phyloP scores from a whole-genome alignment of 306 rosid genomes.

The Medicago arabica region DNA sequence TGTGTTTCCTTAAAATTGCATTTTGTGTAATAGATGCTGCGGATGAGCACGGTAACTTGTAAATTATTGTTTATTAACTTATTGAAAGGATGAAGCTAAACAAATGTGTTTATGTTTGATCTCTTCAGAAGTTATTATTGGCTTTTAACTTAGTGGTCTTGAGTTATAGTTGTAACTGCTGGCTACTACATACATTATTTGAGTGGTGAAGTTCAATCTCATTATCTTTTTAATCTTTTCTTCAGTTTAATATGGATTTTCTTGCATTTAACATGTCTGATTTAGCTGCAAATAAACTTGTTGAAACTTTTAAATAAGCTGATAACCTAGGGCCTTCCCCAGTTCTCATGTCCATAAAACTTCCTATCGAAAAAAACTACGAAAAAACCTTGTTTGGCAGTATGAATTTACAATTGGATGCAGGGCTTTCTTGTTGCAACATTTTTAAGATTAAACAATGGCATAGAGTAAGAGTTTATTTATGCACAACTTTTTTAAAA shows the following conservation, averaged over 20 bases:
- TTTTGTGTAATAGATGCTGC: not conserved
- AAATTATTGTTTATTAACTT: not conserved
- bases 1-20: not conserved
- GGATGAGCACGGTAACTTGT: not conserved
- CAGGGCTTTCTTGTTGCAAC: not conserved
- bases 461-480: not conserved
- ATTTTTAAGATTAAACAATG: not conserved
- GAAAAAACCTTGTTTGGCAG: not conserved
- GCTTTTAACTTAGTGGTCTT: not conserved
- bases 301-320: slow-evolving; percentile 10
- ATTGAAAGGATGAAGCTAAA: not conserved
- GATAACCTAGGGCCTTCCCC: slow-evolving; percentile 2
- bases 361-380: not conserved
- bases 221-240: not conserved
- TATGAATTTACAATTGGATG: not conserved
- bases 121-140: slow-evolving; percentile 6
- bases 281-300: slow-evolving; percentile 14
- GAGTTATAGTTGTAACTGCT: not conserved
- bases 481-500: slow-evolving; percentile 1
- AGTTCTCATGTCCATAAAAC: not conserved
- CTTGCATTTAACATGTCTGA: not conserved
- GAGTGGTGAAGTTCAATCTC: not conserved
- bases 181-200: slow-evolving; percentile 13
- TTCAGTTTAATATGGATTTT: not conserved
- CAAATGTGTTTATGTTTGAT: not conserved